Base-by-base conservation (phyloP, 352 stramenopile species). In the Phytophthora fragariae region DNA sequence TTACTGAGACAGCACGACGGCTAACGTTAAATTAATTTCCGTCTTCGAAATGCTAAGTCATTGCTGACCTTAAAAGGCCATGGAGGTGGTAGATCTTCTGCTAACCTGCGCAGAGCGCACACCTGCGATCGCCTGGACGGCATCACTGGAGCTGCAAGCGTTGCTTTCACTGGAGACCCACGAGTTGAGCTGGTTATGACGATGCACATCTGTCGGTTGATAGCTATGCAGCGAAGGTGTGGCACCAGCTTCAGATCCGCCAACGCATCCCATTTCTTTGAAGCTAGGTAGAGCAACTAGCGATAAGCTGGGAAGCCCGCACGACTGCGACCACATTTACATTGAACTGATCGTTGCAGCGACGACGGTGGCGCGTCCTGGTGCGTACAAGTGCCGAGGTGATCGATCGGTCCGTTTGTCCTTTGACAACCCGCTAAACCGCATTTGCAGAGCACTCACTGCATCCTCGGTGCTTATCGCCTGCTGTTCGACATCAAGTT, bases 31-130 rank as follows among this genome's bases (percentile, higher is more conserved):
- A 27, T 27, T 27, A 27, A 27, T 27, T 27, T 27, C 24, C 24
- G 24, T 27, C 24, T 27, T 27, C 24, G 24, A 27, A 27, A 27
- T 27, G 24, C 24, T 27, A 27, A 21, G 19, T 21, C 19, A 21
- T 21, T 21, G 19, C 19, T 21, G 19, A 21, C 19, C 19, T 21
- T 21, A 21, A 21, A 64, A 60, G 19, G 44, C 69, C 19, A 73
- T 77, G 71, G 65, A 74, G 50, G 59, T 68, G 17, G 71, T 77
- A 29, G 71, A 71, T n/a, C 60, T 77, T 39, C 44, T 77, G 55
- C 19, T 77, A 17, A 68, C 41, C 31, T 59, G 47, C 9, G 49
- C 27, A 15, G 65, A 77, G 46, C 41, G 33, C 41, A 57, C 60
- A 6, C 65, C 60, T 24, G 17, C 39, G 8, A 39, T 74, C 14